A percentile compares a stretch with the other conserved stretches of the same genome.
Conservation (phyloP, 441 rosid species). For the Arabidopsis lyrata region DNA sequence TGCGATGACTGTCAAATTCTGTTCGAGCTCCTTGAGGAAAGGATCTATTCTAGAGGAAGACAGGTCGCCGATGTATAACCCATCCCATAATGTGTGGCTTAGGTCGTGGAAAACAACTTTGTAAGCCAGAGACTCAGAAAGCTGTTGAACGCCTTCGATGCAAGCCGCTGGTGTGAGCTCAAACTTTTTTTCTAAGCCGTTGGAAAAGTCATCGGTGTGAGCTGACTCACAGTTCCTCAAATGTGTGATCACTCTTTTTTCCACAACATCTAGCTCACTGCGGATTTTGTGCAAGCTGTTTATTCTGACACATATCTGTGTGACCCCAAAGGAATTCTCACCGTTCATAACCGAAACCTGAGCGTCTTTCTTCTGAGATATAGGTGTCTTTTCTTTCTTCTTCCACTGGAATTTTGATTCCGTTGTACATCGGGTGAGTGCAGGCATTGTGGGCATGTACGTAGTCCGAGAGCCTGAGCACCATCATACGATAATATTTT, state of each 20-base stretch:
- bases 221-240: constrained; percentile 96
- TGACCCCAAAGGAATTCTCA: constrained; percentile 67
- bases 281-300: constrained; percentile 82
- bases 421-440: constrained; percentile 78
- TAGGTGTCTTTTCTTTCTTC: constrained; percentile 86
- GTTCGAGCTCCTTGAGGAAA: constrained; percentile 79
- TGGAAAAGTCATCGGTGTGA: constrained; percentile 81
- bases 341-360: constrained; percentile 75
- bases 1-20: constrained; percentile 62
- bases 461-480: constrained; percentile 72
- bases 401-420: constrained; percentile 92
- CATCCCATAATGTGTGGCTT: constrained; percentile 86
- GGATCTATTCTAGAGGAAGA: constrained; percentile 79
- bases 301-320: constrained; percentile 83
- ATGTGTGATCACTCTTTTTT: constrained; percentile 88
- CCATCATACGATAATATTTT: constrained; percentile 33
- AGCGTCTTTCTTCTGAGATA: constrained; percentile 72
- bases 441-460: constrained; percentile 91
- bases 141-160: constrained; percentile 86
- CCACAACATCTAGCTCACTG: constrained; percentile 76
- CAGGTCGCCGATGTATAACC: constrained; percentile 82
- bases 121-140: constrained; percentile 82
- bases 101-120: constrained; percentile 86
- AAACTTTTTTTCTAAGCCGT: constrained; percentile 80
- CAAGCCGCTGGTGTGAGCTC: constrained; percentile 87